phyloP scores from a whole-genome alignment of 129 eudicot species.

The Ambrosia trifida region DNA sequence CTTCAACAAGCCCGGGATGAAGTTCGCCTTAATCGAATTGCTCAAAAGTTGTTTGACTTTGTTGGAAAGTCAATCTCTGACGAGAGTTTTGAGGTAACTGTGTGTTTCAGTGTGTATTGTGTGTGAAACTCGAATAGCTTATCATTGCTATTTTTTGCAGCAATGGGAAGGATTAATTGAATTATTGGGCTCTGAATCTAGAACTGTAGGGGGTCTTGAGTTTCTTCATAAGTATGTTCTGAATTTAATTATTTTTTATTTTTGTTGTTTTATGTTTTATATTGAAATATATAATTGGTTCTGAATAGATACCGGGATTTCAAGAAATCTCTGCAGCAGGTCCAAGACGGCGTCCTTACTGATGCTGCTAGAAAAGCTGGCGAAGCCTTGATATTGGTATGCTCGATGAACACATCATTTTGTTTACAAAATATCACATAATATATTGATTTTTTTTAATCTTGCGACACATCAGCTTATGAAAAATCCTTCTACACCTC shows the following conservation, averaged over 20 bases:
- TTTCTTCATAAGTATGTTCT: conserved; percentile 75
- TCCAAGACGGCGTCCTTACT: conserved; percentile 45
- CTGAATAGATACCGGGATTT: conserved; percentile 81
- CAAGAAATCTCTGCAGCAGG: conserved; percentile 82
- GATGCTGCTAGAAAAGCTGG: conserved; percentile 82
- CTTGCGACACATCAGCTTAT: conserved; percentile 59
- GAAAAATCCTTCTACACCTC: conserved; percentile 96
- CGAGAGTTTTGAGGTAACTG: conserved; percentile 83
- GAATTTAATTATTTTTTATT: conserved; percentile 6
- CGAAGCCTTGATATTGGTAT: conserved; percentile 74
- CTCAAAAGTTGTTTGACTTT: conserved; percentile 83
- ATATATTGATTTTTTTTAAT: conserved; percentile 1
- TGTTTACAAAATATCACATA: background rate
- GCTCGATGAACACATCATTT: background rate
- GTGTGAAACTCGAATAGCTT: conserved; percentile 2
- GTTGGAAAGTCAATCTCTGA: conserved; percentile 92
- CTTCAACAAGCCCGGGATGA: conserved; percentile 96
- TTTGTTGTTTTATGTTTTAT: background rate
- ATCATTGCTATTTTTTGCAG: conserved; percentile 39
- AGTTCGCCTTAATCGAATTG: conserved; percentile 72
- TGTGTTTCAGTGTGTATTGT: background rate
- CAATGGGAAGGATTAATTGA: conserved; percentile 99
- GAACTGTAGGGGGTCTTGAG: conserved; percentile 86
- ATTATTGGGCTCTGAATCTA: conserved; percentile 75
- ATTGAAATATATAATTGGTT: conserved; percentile 24